phyloP scores from a whole-genome alignment of 805 yeast species.

The Saccharomycopsis capsularis region DNA sequence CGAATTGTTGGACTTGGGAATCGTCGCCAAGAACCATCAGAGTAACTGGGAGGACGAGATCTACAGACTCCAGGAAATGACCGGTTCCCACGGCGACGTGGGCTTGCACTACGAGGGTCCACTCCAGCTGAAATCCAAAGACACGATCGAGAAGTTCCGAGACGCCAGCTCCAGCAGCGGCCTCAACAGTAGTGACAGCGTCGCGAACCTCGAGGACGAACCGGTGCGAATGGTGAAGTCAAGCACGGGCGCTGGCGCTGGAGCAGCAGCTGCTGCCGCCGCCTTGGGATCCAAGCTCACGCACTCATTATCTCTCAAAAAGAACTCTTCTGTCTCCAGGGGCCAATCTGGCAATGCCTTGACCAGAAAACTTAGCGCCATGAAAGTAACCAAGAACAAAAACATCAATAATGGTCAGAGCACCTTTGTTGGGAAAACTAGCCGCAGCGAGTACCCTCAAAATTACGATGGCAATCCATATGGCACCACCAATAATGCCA shows the following conservation, averaged over 20 bases:
- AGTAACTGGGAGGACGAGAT: conserved; percentile 67
- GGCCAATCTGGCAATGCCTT: conserved; percentile 9
- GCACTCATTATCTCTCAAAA: conserved; percentile 7
- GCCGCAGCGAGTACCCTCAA: no score
- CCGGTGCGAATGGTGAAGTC: conserved; percentile 16
- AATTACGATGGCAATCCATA: no score
- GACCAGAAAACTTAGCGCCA: conserved; percentile 19
- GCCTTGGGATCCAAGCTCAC: conserved; percentile 15
- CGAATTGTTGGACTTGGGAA: conserved; percentile 67
- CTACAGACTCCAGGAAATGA: conserved; percentile 21
- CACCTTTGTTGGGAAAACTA: no score
- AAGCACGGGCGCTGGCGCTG: background rate
- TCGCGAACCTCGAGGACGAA: conserved; percentile 6
- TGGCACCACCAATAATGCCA: no score
- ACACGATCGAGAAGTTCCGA: conserved; percentile 11
- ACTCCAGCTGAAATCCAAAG: conserved; percentile 9
- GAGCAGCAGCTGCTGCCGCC: conserved; percentile 6
- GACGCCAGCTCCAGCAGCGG: background rate
- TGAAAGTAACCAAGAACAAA: conserved; percentile 15
- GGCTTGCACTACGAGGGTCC: conserved; percentile 4
- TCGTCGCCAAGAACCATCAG: conserved; percentile 76
- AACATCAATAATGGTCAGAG: background rate
- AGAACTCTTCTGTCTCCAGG: background rate
- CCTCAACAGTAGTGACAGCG: background rate
- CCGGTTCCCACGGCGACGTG: conserved; percentile 17